Evolutionary conservation across 2,329 filamentous ascomycete species (phyloP), one percentile per base, ranked within the genome.

Genomic region (Aurifilum marmelostoma): DNA sequence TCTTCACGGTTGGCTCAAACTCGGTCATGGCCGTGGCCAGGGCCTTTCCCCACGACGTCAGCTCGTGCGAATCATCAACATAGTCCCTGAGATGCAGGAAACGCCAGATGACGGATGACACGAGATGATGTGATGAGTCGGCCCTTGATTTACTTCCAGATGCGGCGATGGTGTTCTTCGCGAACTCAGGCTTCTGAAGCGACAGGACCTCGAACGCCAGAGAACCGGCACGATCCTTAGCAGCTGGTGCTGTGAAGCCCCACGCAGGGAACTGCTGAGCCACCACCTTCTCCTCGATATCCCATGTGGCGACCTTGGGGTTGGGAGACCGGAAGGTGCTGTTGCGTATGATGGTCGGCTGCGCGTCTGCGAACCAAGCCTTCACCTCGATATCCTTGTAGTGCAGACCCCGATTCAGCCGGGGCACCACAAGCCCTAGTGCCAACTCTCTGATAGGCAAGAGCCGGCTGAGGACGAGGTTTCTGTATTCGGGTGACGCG

Each of bases 1-100:
- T 80, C 69, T 82, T 80, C 59, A 82, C 81, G 16, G 83, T 83
- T 59, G 87, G 85, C 72, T 88, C 82, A 29, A 94, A 80, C 11
- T 85, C 82, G 68, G 89, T 83, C 34, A 97, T 81, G 3, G 92
- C 90, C 39, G 88, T 87, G 39, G 89, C 89, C 52, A 98, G 83
- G 27, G 92, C 92, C 74, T 90, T 89, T 21, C 95, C 96, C 93
- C 94, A 97, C 11, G 83, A 80, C 11, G 94, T 97, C 71, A 97
- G 85, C 70, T 90, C 88, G 79, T 98, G 95, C 62, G 87, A 84
- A 64, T 89, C 85, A 73, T 96, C 88, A 61, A 97, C 85, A 75
- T 97, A 99, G 32, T 91, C 94, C 69, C 94, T 89, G 63, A 98
- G 85, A 76, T 97, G 93, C 29, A 99, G 85, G 79, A 97, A 96